phyloP scores from a whole-genome alignment of 148 eudicot genomes.

The Nepenthes mirabilis region DNA sequence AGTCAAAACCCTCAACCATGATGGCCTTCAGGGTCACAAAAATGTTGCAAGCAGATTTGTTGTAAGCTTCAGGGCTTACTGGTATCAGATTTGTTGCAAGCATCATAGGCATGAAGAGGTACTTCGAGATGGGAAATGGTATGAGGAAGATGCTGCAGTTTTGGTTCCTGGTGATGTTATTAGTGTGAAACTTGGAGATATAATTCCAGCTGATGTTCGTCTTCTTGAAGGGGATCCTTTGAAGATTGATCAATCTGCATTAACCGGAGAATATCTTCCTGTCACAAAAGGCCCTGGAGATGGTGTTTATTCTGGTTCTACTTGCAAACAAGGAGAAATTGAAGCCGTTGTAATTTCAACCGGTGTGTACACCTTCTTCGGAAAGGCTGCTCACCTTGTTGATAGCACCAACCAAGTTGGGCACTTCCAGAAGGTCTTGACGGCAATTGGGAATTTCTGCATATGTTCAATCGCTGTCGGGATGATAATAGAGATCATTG shows the following conservation, averaged over 20 bases:
- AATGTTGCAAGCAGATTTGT: too few relatives aligned
- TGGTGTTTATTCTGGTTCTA: slow-evolving; percentile 59
- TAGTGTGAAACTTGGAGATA: slow-evolving; percentile 56
- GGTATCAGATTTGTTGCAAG: too few relatives aligned
- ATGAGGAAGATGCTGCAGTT: slow-evolving; percentile 46
- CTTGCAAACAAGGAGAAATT: slow-evolving; percentile 61
- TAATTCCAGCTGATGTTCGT: slow-evolving; percentile 62
- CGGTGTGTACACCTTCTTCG: slow-evolving; percentile 62
- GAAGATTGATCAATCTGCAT: slow-evolving; percentile 63
- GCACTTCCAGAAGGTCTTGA: slow-evolving; percentile 64
- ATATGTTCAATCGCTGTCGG: too few relatives aligned
- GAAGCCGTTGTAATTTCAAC: slow-evolving; percentile 64
- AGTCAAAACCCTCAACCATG: too few relatives aligned
- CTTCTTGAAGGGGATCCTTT: slow-evolving; percentile 66
- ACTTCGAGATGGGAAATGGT: slow-evolving; percentile 59
- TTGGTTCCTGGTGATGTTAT: slow-evolving; percentile 53
- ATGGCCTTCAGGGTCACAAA: too few relatives aligned
- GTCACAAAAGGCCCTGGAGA: slow-evolving; percentile 62
- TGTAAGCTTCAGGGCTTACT: too few relatives aligned
- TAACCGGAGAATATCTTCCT: slow-evolving; percentile 61
- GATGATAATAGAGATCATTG: too few relatives aligned
- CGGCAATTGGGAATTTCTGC: too few relatives aligned
- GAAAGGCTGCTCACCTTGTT: slow-evolving; percentile 66
- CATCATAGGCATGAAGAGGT: too few relatives aligned
- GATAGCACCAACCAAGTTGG: slow-evolving; percentile 54